These are phyloP conservation scores for Penicillium lividum DNA, from an alignment of 495 filamentous ascomycete genomes.

Conservation along the genomic window DNA sequence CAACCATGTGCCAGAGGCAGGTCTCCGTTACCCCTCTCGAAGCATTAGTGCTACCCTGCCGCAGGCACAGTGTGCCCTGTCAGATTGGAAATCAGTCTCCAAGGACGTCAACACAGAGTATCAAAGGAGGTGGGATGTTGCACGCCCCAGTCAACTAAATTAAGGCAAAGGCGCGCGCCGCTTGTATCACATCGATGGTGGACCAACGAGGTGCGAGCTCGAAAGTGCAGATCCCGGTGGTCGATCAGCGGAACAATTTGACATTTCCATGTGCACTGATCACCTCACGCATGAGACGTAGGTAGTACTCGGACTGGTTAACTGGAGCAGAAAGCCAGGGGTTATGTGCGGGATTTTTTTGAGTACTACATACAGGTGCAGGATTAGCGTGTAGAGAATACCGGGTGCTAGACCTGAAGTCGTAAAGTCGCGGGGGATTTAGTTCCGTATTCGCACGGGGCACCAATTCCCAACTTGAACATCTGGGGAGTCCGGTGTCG, in stretches of 20 bases:
- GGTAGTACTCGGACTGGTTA: neutral
- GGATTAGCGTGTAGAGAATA: neutral
- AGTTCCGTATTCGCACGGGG: neutral
- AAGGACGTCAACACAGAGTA: slow-evolving; percentile 27
- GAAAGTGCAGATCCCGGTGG: slow-evolving; percentile 15
- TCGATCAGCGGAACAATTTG: neutral
- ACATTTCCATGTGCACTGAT: slow-evolving; percentile 15
- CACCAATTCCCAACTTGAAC: neutral
- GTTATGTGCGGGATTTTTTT: neutral
- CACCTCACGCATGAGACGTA: slow-evolving; percentile 14
- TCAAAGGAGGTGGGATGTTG: slow-evolving; percentile 14
- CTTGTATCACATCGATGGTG: slow-evolving; percentile 20
- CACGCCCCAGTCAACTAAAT: slow-evolving; percentile 10
- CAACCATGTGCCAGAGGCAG: neutral
- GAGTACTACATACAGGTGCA: no score
- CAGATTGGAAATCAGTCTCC: slow-evolving; percentile 13
- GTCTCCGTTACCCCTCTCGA: slow-evolving; percentile 4
- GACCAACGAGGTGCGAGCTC: slow-evolving; percentile 9
- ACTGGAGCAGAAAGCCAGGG: neutral
- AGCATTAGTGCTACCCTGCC: slow-evolving; percentile 2
- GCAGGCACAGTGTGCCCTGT: slow-evolving; percentile 5
- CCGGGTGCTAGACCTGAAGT: neutral
- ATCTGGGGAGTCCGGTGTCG: slow-evolving; percentile 6
- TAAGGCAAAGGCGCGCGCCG: slow-evolving; percentile 14
- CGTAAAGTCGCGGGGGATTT: neutral